Percentiles rank a stretch among this genome's conserved stretches.
phyloP scores from a whole-genome alignment of 2,329 filamentous ascomycete species.

The Biscogniauxia mediterranea region DNA sequence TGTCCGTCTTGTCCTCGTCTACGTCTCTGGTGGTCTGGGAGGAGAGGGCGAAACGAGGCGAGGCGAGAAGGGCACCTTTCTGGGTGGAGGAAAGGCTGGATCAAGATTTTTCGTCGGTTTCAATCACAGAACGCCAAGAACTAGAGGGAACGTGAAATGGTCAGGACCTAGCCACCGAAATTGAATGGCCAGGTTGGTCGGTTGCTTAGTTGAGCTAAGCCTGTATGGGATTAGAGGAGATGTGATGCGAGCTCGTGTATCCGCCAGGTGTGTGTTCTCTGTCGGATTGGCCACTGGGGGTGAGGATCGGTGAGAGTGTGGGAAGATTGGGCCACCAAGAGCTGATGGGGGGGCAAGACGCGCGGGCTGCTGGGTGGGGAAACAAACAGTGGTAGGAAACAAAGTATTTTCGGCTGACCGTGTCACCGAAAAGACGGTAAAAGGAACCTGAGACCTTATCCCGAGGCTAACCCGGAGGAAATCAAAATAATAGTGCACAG shows the following conservation, averaged over 20 bases:
- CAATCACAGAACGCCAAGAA: neutral
- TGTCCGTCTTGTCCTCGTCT: conserved; percentile 6
- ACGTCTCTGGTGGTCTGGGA: conserved; percentile 19
- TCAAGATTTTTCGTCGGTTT: neutral
- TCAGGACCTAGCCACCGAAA: neutral
- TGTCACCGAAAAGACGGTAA: neutral
- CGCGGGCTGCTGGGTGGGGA: neutral
- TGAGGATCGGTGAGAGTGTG: neutral
- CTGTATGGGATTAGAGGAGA: neutral
- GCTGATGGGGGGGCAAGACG: neutral
- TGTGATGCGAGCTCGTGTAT: neutral
- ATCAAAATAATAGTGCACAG: neutral
- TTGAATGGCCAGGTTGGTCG: neutral
- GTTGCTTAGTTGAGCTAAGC: neutral
- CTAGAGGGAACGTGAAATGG: neutral
- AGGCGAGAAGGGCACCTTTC: conserved; percentile 8
- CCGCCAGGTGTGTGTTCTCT: neutral
- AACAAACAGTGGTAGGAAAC: neutral
- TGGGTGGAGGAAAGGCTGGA: neutral
- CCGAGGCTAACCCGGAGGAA: neutral
- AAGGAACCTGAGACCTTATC: neutral
- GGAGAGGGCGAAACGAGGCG: conserved; percentile 11
- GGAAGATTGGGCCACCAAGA: neutral
- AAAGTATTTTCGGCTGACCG: neutral
- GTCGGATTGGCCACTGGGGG: neutral